These are phyloP conservation scores for Gyrodon lividus DNA, from an alignment of 768 basidiomycete genomes.

Conservation along the genomic window DNA sequence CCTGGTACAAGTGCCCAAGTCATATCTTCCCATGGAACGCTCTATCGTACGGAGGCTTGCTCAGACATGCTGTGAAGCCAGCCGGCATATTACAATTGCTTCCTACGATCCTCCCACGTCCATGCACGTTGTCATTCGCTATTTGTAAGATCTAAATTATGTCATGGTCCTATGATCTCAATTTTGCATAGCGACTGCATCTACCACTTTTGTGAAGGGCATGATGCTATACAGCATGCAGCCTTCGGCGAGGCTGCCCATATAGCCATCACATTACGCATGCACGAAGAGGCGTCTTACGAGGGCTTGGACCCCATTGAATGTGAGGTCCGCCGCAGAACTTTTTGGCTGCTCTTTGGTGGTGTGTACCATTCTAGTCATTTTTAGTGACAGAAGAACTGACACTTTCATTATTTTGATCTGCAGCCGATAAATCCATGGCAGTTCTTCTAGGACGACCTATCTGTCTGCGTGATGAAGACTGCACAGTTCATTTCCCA, in stretches of 20 bases:
- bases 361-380: slow-evolving; percentile 44
- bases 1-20: slow-evolving; percentile 83
- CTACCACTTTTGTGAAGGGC: slow-evolving; percentile 88
- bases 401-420: slow-evolving; percentile 1
- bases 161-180: slow-evolving; percentile 5
- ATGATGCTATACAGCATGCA: slow-evolving; percentile 84
- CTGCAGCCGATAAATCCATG: slow-evolving; percentile 84
- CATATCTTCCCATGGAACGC: slow-evolving; percentile 85
- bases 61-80: slow-evolving; percentile 77
- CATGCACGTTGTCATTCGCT: slow-evolving; percentile 83
- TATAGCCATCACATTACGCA: slow-evolving; percentile 75
- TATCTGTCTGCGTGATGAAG: slow-evolving; percentile 84
- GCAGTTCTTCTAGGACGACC: slow-evolving; percentile 81
- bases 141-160: slow-evolving; percentile 59
- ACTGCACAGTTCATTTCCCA: slow-evolving; percentile 86
- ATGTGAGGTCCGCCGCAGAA: slow-evolving; percentile 80
- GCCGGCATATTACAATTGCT: slow-evolving; percentile 74
- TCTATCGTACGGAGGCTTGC: slow-evolving; percentile 83
- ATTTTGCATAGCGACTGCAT: slow-evolving; percentile 60
- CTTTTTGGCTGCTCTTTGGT: slow-evolving; percentile 89
- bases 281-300: slow-evolving; percentile 86
- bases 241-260: slow-evolving; percentile 86
- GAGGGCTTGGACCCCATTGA: slow-evolving; percentile 83
- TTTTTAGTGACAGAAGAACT: not conserved
- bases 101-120: slow-evolving; percentile 83